Base-by-base conservation (phyloP, 2,329 filamentous ascomycete genomes). In the Capronia epimyces region DNA sequence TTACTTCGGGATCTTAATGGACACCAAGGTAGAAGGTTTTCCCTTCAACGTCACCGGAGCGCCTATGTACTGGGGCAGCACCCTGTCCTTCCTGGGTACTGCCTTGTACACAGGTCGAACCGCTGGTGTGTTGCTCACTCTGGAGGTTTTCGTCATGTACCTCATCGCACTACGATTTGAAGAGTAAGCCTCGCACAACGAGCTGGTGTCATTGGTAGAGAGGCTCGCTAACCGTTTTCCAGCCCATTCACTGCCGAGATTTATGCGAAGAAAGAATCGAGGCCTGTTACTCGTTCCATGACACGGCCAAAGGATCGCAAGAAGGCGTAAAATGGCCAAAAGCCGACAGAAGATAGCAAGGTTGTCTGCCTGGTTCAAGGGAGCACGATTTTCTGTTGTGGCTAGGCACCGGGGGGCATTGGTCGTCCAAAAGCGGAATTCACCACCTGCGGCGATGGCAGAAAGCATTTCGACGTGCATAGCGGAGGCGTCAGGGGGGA, bases 1-100 rank as follows among this genome's bases (percentile, higher is more conserved):
- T 75, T 98, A 98, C 77, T 98, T 97, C 67, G 93, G 93, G 62
- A 96, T 97, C 68, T 77, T 98, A 60, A 95, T 96, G 89, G 91
- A 97, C 67, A 75, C 85, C 61, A 91, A 91, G 64, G 90, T 98
- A 46, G 95, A 89, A 10, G 86, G 87, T 12, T 98, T 98, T 67
- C 93, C 93, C 2, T 98, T 98, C 78, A 97, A 87, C 70, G 79
- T 97, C 55, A 90, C 85, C 48, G 81, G 82, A 59, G 86, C 89
- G 46, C 93, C 93, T 56, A 98, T 98, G 93, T 98, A 98, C 76
- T 87, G 89, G 74, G 93, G 93, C 52, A 89, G 84, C 56, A 93
- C 91, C 20, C 78, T 95, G 78, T 91, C 86, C 72, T 98, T 98
- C 72, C 72, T 97, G 50, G 93, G 88, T 20, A 87, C 86, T 1